Base-by-base conservation (phyloP, 306 rosid genomes). In the Bauhinia variegata region DNA sequence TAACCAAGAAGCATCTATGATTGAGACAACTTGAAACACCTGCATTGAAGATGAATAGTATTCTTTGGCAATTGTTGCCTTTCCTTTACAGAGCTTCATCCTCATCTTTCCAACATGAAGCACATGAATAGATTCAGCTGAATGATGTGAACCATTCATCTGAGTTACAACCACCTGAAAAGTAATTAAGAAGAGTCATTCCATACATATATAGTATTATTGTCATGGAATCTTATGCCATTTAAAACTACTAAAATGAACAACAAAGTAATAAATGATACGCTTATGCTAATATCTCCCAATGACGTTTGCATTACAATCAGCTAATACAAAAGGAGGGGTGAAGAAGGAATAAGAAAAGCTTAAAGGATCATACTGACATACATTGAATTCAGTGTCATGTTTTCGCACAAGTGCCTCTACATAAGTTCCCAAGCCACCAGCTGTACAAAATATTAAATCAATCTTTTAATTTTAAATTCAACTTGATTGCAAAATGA, bases 31-130 rank as follows among this genome's bases (percentile, higher is more conserved):
- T 32, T 57, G 18, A 50, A 43, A 41, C 84, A 88, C 97, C 96
- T 88, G 97, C 97, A 91, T 91, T 44, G 87, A 83, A 67, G 88
- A 44, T 54, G 96, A 88, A 78, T 88, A 91, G 75, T 85, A 88
- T 70, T 91, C 97, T 78, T 91, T 88, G 50, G 88, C 80, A 55
- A 86, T 74, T 18, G 91, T 83, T 47, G 85, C 56, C 71, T 81
- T 88, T 58, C 88, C 95, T 72, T 84, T 88, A 79, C 84, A 74
- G 43, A 91, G 85, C 73, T 91, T 91, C 83, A 91, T 86, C 79
- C 97, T 83, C 97, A 91, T 91, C 75, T 87, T 88, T 68, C 97
- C 97, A 51, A 88, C 85, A 75, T 91, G 88, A 71, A 91, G 83
- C 23, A 57, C 81, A 74, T 91, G 96, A 54, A 91, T 86, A n/a